Base-by-base conservation (phyloP, 768 basidiomycete species). In the Phaeolepiota aurea region DNA sequence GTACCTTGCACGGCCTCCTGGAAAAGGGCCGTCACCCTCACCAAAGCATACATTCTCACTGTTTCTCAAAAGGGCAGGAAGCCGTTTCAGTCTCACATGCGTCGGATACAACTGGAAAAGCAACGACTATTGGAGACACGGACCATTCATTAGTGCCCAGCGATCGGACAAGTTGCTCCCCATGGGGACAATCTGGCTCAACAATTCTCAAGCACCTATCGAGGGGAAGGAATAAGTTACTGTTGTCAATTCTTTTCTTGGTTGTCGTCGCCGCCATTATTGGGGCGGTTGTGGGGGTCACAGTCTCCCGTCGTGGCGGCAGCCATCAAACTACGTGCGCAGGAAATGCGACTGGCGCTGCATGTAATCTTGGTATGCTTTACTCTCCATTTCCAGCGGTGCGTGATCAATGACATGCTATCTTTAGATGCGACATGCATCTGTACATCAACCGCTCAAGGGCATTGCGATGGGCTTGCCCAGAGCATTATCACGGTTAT, bases 361-460 rank as follows among this genome's bases (percentile, higher is more conserved):
- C 60, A 10, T 84, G 82, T 53, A 68, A 69, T 52, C 61, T 84
- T 16, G 67, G 81, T 80, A 47, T 51, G 74, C 63, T 3, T 32
- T 13, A 32, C 25, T 36, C 28, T 14, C 15, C 4, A 32, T 20
- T 34, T 2, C 33, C 28, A 36, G n/a, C 12, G 31, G 44, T 33
- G 37, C 25, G 13, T 21, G 18, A 21, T 12, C 28, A 11, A 37
- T 49, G 15, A 15, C 30, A 20, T 23, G 41, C 18, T 22, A 47
- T 49, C 32, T 45, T 20, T n/a, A 82, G 79, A 80, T 61, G 66
- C 77, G 1, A 76, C 77, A 0, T 84, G 80, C 51, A 64, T 75
- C 25, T 82, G 80, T 48, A 72, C 74, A 10, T 69, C 74, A 1
- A 55, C 59, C n/a, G 41, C 48, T 14, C 35, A 56, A 2, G 58